phyloP scores from a whole-genome alignment of 768 basidiomycete species.

The Pulveroboletus sp. region DNA sequence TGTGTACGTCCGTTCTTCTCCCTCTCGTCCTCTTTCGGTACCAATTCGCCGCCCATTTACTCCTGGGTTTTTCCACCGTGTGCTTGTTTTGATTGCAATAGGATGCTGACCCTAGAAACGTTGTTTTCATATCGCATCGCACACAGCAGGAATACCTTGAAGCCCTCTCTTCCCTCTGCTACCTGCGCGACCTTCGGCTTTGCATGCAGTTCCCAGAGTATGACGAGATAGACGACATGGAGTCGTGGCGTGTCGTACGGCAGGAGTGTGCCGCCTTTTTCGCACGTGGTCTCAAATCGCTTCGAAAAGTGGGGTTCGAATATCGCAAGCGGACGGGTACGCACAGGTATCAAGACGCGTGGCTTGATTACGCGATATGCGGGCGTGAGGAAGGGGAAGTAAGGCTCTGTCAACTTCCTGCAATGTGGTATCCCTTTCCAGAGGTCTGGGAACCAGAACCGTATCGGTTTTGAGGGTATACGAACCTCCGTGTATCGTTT shows the following conservation, averaged over 20 bases:
- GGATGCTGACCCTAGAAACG: conserved; percentile 29
- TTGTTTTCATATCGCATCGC: conserved; percentile 24
- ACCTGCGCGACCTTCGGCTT: conserved; percentile 28
- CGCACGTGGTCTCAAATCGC: conserved; percentile 29
- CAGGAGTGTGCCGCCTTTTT: conserved; percentile 27
- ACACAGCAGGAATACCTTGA: conserved; percentile 33
- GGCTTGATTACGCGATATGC: conserved; percentile 31
- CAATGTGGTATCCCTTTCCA: conserved; percentile 32
- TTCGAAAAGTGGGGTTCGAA: conserved; percentile 32
- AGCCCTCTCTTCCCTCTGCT: conserved; percentile 26
- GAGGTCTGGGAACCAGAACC: conserved; percentile 31
- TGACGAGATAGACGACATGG: conserved; percentile 28
- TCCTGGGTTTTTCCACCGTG: conserved; percentile 10
- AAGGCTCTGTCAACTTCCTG: conserved; percentile 21
- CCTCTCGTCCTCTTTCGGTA: conserved; percentile 6
- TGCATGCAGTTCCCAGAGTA: conserved; percentile 36
- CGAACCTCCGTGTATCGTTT: not conserved
- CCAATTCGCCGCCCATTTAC: conserved; percentile 8
- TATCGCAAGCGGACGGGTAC: conserved; percentile 35
- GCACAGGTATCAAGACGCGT: conserved; percentile 33
- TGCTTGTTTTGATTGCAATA: conserved; percentile 22
- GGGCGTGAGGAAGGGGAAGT: conserved; percentile 19
- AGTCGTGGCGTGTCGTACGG: conserved; percentile 30
- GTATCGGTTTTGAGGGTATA: conserved; percentile 18
- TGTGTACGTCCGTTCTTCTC: conserved; percentile 29